Percentiles rank a stretch among this genome's conserved stretches.
Conservation (phyloP, 371 early-diverging fungal species). For the Rhizopus arrhizus region DNA sequence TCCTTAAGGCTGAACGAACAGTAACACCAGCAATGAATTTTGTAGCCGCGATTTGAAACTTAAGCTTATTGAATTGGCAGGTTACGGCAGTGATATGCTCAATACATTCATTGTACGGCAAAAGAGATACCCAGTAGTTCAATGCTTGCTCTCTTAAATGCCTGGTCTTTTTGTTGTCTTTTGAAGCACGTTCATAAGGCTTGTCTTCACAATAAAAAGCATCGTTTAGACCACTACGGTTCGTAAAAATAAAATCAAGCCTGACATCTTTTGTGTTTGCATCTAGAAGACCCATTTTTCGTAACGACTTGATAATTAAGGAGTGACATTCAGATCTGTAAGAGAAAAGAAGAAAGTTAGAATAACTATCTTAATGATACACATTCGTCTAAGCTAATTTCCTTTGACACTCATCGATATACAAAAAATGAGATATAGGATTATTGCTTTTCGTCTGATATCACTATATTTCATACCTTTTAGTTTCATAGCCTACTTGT, state of each 20-base stretch:
- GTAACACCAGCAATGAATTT: constrained; percentile 6
- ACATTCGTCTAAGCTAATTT: constrained; percentile 15
- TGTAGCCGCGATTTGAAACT: constrained; percentile 4
- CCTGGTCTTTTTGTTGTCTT: constrained; percentile 8
- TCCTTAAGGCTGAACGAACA: constrained; percentile 1
- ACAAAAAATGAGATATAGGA: constrained; percentile 12
- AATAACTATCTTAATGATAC: constrained; percentile 18
- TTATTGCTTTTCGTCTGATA: constrained; percentile 9
- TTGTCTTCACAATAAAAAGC: constrained; percentile 17
- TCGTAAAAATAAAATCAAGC: constrained; percentile 14
- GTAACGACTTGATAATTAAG: constrained; percentile 7
- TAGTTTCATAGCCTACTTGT: constrained; percentile 16
- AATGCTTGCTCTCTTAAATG: constrained; percentile 8
- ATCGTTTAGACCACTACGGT: constrained; percentile 8
- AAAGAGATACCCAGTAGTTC: constrained; percentile 11
- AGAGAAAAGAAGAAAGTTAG: constrained; percentile 15
- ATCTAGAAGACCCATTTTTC: constrained; percentile 8
- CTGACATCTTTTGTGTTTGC: constrained; percentile 12
- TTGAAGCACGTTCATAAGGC: constrained; percentile 7
- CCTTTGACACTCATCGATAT: constrained; percentile 14
- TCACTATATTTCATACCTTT: constrained; percentile 12
- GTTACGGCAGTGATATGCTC: constrained; percentile 10
- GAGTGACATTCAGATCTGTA: constrained; percentile 15
- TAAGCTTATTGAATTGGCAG: constrained; percentile 13
- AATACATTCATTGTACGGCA: constrained; percentile 8